Conservation (phyloP, 2,329 filamentous ascomycete genomes). For the Trichoderma afroharzianum region DNA sequence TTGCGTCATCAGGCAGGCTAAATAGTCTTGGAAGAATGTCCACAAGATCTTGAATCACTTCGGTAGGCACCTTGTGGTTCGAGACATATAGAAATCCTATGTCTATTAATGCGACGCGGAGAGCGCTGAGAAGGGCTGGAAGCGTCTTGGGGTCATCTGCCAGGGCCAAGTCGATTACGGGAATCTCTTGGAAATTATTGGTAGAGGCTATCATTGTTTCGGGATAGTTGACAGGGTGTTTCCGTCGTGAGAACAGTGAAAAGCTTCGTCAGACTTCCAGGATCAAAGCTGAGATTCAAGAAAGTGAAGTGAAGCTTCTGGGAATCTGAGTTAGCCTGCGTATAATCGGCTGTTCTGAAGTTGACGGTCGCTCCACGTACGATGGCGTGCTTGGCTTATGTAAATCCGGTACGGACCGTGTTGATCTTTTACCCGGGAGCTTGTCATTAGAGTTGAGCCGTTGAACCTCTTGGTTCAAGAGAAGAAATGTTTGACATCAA, state of each 20-base stretch:
- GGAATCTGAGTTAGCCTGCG: not conserved
- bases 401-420: not conserved
- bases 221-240: not conserved
- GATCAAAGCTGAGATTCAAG: not conserved
- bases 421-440: not conserved
- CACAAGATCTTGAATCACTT: conserved; percentile 36
- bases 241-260: not conserved
- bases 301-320: not conserved
- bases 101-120: conserved; percentile 46
- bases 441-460: not conserved
- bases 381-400: not conserved
- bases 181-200: conserved; percentile 39
- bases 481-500: not conserved
- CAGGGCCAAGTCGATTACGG: conserved; percentile 47
- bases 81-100: conserved; percentile 53
- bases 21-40: conserved; percentile 43
- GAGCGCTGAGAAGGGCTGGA: conserved; percentile 37
- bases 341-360: not conserved
- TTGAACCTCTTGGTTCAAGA: not conserved
- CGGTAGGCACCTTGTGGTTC: conserved; percentile 44
- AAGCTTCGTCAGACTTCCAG: not conserved
- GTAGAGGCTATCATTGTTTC: not conserved
- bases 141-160: conserved; percentile 34
- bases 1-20: conserved; percentile 34
- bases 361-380: not conserved